Base-by-base conservation (phyloP, 106 monocot genomes). In the Phalaenopsis aphrodite region DNA sequence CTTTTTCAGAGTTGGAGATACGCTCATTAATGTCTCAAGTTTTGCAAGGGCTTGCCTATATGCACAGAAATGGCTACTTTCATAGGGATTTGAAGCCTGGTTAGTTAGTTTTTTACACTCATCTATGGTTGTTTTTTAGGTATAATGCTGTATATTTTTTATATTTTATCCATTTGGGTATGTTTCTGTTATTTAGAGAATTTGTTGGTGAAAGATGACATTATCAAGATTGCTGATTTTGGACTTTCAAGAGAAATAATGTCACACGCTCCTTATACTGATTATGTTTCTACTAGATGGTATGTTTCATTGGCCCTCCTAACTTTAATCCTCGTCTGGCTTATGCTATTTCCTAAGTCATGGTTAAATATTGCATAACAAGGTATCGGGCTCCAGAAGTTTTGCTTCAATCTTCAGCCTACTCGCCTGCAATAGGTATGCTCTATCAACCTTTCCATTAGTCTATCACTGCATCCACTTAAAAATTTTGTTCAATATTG, bases 251-350 rank as follows among this genome's bases (percentile, higher is more conserved):
- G 96, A 88, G 96, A 96, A 86, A 85, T 94, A 73, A 84, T 80
- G 75, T 92, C 96, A 58, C 78, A 55, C 37, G 91, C 96, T 85
- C 96, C 96, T 68, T 96, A 92, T 77, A 94, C 96, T 79, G 96
- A 96, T 78, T 96, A 96, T 87, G 96, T 96, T 87, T 94, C 96
- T 71, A 96, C 96, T 15, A 84, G 96, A 88, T 96, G 96, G 96
- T 96, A 55, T 81, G 96, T 87, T 86, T 39, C 19, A 24, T 56
- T 9, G 36, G 4, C 14, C 36, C 69, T 3, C 69, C 39, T 39
- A 69, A 4, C 69, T 41, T 42, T 36, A 55, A 42, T 38, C 46
- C 5, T 71, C 8, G 14, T 57, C 3, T 12, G 38, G 3, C 61
- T 19, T 56, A 3, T 17, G 15, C 48, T 41, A 72, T 76, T 72